A percentile compares a stretch with the other conserved stretches of the same genome.
phyloP scores from a whole-genome alignment of 163 green algal species.

The Prototheca wickerhamii region DNA sequence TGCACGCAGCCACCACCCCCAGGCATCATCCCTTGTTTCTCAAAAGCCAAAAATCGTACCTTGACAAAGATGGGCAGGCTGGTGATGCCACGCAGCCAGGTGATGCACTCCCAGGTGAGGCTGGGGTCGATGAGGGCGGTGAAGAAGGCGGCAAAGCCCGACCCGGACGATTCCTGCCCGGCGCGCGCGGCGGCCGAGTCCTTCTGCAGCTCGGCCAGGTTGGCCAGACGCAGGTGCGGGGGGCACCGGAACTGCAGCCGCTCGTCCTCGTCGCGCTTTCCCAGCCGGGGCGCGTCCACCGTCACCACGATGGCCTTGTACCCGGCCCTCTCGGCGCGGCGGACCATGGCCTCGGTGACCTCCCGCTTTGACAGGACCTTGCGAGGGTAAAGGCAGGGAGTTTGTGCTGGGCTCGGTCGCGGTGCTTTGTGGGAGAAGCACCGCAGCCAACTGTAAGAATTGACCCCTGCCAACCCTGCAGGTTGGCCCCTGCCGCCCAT shows the following conservation, averaged over 20 bases:
- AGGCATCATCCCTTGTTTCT: too few relatives aligned
- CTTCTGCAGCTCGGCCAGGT: constrained; percentile 15
- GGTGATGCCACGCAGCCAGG: constrained; percentile 74
- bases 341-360: constrained; percentile 40
- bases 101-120: constrained; percentile 78
- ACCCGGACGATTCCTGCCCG: background rate
- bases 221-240: constrained; percentile 34
- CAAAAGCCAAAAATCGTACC: constrained; percentile 24
- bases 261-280: constrained; percentile 69
- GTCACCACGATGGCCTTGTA: constrained; percentile 86
- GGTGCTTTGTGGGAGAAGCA: too few relatives aligned
- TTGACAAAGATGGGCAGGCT: constrained; percentile 84
- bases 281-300: constrained; percentile 78
- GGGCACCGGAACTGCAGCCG: constrained; percentile 50
- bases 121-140: constrained; percentile 63
- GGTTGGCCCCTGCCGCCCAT: too few relatives aligned
- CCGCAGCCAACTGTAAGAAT: too few relatives aligned
- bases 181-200: background rate
- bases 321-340: constrained; percentile 53
- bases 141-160: constrained; percentile 48
- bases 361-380: constrained; percentile 22
- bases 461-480: too few relatives aligned
- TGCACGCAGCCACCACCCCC: too few relatives aligned
- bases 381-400: constrained; percentile 23
- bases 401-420: constrained; percentile 43